These are phyloP conservation scores for Kwoniella dejecticola DNA, from an alignment of 768 basidiomycete genomes.

Conservation along the genomic window DNA sequence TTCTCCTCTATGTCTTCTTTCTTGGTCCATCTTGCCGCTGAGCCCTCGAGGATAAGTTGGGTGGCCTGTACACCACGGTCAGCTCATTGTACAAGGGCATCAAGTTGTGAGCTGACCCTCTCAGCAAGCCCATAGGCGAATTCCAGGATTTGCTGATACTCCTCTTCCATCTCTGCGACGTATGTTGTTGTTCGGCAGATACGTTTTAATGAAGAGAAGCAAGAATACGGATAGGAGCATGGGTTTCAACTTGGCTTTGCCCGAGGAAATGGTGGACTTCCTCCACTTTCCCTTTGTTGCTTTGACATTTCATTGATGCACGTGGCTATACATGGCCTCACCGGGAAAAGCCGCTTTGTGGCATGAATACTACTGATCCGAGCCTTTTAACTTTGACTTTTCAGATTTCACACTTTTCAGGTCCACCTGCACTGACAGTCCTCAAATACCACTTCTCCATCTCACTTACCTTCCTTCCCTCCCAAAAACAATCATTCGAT, in stretches of 20 bases:
- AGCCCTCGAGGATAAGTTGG: slow-evolving; percentile 61
- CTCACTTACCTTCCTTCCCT: too few relatives aligned
- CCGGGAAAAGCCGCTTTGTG: slow-evolving; percentile 1
- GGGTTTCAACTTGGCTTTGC: too few relatives aligned
- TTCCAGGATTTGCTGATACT: slow-evolving; percentile 31
- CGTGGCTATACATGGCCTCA: background rate
- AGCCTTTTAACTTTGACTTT: background rate
- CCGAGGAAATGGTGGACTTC: slow-evolving; percentile 3
- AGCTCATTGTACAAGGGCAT: background rate
- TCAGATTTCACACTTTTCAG: background rate
- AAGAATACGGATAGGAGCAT: too few relatives aligned
- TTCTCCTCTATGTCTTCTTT: slow-evolving; percentile 68
- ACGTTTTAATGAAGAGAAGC: too few relatives aligned
- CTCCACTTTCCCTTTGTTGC: background rate
- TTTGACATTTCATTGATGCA: too few relatives aligned
- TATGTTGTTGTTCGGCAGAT: background rate
- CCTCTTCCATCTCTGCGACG: slow-evolving; percentile 8
- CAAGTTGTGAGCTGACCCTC: slow-evolving; percentile 12
- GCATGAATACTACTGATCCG: background rate
- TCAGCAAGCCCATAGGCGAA: slow-evolving; percentile 37
- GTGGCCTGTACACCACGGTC: slow-evolving; percentile 23
- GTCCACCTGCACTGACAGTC: too few relatives aligned
- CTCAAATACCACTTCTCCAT: background rate
- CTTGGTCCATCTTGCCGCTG: slow-evolving; percentile 63
- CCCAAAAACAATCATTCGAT: slow-evolving; percentile 11